Conservation (phyloP, 129 eudicot genomes). For the Apium graveolens region DNA sequence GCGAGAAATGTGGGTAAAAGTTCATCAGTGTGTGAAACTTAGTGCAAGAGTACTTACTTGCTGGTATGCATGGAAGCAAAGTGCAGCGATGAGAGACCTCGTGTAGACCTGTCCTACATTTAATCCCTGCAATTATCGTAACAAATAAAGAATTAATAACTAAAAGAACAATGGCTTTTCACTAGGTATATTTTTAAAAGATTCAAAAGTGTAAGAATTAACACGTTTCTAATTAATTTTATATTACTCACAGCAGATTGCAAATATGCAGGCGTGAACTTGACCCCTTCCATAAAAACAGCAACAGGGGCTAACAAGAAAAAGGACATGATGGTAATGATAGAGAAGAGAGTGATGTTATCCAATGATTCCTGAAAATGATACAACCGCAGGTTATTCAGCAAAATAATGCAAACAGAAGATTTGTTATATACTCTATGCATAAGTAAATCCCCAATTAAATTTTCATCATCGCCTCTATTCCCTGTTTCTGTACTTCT, state of each 20-base stretch:
- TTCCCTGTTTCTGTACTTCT: background rate
- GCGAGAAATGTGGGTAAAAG: background rate
- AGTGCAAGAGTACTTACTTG: slow-evolving; percentile 44
- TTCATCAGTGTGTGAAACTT: background rate
- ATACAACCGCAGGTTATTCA: background rate
- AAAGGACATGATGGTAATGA: slow-evolving; percentile 90
- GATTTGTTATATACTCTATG: background rate
- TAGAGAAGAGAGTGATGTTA: slow-evolving; percentile 85
- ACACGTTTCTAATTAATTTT: background rate
- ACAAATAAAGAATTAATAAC: background rate
- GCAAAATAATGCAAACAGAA: background rate
- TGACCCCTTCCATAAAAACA: slow-evolving; percentile 73
- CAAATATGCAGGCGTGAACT: slow-evolving; percentile 75
- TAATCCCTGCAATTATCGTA: slow-evolving; percentile 46
- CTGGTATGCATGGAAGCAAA: slow-evolving; percentile 99
- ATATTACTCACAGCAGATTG: slow-evolving; percentile 75
- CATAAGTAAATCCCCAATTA: background rate
- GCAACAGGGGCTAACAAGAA: slow-evolving; percentile 75
- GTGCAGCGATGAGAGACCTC: slow-evolving; percentile 81
- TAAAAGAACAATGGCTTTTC: background rate
- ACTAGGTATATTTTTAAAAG: background rate
- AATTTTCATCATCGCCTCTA: background rate
- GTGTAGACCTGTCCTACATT: slow-evolving; percentile 65
- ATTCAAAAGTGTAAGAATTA: background rate
- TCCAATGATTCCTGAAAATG: slow-evolving; percentile 82